phyloP scores from a whole-genome alignment of 1,139 yeast species.

The Geotrichum phurueaensis region DNA sequence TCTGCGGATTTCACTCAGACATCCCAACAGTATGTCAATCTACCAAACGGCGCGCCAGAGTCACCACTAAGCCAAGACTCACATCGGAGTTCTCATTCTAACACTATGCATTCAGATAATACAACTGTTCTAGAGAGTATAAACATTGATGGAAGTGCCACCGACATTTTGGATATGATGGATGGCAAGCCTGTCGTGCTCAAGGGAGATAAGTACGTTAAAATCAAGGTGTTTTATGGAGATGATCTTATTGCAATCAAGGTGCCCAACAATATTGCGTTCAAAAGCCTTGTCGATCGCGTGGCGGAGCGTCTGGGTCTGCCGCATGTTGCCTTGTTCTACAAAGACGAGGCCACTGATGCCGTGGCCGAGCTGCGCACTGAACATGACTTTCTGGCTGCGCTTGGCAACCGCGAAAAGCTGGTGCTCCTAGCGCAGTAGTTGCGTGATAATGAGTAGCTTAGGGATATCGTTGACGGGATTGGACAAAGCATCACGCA shows the following conservation, averaged over 20 bases:
- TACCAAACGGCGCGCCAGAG: background rate
- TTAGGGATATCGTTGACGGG: background rate
- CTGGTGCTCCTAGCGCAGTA: conserved; percentile 34
- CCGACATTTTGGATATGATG: background rate
- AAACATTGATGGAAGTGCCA: background rate
- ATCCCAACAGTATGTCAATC: background rate
- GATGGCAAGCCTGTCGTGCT: background rate
- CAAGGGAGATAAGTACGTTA: conserved; percentile 34
- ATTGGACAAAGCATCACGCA: too few species aligned
- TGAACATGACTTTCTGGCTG: conserved; percentile 31
- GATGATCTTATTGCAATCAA: conserved; percentile 89
- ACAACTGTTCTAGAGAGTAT: conserved; percentile 4
- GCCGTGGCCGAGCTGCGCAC: conserved; percentile 28
- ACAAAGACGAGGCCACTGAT: conserved; percentile 30
- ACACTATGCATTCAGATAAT: conserved; percentile 3
- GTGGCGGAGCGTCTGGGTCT: conserved; percentile 57
- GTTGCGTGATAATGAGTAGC: background rate
- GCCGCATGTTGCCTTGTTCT: conserved; percentile 28
- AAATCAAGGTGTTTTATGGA: conserved; percentile 81
- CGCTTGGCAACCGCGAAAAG: conserved; percentile 33
- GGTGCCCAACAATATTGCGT: conserved; percentile 56
- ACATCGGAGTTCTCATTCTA: conserved; percentile 3
- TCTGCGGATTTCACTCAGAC: background rate
- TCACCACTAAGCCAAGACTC: conserved; percentile 3
- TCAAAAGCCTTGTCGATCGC: conserved; percentile 56